Base-by-base conservation (phyloP, 1,284 basidiomycete species). In the Ceratobasidium sp. region DNA sequence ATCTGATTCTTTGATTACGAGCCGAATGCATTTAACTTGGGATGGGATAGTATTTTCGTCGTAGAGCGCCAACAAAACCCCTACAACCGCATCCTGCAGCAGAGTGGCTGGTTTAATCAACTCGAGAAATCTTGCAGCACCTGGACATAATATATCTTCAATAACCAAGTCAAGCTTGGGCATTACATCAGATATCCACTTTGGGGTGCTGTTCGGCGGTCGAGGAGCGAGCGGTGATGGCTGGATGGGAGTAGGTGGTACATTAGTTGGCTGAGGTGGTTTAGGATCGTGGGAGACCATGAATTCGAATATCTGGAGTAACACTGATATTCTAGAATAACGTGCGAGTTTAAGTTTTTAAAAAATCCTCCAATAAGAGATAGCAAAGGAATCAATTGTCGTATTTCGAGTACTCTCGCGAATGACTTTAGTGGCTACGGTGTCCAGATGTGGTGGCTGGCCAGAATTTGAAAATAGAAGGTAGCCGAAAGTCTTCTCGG, bases 251-350 rank as follows among this genome's bases (percentile, higher is more conserved):
- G 29, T 40, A 3, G 62, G 62, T 27, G 62, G 62, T 27, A 43
- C 27, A n/a, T 65, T 65, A 17, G 62, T 65, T n/a, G 62, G 62
- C 38, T 65, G n/a, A 1, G 62, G 62, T 45, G n/a, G 49, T n/a
- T 53, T 65, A 35, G 62, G 62, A 53, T 65, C 62, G 31, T 65
- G 62, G 5, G 62, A 65, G 13, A 65, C 62, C 62, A 65, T 65
- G n/a, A 17, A 7, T 47, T 47, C 10, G 22, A 47, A 20, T 47
- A 20, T 47, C n/a, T n/a, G n/a, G n/a, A 22, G 20, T 47, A 12
- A 20, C 22, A 7, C n/a, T 15, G 22, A 47, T 47, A 47, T 20
- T 6, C 8, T n/a, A n/a, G n/a, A n/a, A n/a, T n/a, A n/a, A n/a
- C n/a, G n/a, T n/a, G n/a, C n/a, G n/a, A n/a, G n/a, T n/a, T 47